Evolutionary conservation across 1,284 basidiomycete species (phyloP).

Genomic region (Meira nashicola): DNA sequence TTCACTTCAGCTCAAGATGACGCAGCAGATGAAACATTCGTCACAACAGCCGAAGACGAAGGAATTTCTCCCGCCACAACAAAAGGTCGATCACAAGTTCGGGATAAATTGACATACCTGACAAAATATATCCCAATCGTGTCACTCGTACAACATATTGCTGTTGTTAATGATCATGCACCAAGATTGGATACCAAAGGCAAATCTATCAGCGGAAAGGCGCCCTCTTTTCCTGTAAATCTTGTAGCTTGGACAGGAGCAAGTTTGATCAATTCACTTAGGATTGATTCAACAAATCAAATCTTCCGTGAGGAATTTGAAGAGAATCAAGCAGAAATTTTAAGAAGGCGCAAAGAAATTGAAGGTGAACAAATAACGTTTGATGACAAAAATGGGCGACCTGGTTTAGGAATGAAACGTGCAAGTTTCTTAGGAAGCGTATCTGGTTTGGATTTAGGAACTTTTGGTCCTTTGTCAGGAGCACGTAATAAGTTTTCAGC

Average conservation of each 20-base stretch:
- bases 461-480: conserved; percentile 5
- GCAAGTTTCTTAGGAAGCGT: conserved; percentile 7
- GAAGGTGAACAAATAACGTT: not conserved
- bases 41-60: too few relatives aligned
- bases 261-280: not conserved
- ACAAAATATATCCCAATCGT: not conserved
- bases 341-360: too few relatives aligned
- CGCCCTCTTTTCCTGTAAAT: conserved; percentile 5
- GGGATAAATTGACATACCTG: not conserved
- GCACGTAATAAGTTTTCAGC: not conserved
- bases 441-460: conserved; percentile 3
- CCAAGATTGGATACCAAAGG: conserved; percentile 3
- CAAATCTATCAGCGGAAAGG: not conserved
- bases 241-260: conserved; percentile 6
- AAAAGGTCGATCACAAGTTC: too few relatives aligned
- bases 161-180: conserved; percentile 15
- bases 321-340: not conserved
- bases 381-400: not conserved
- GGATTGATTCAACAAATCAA: not conserved
- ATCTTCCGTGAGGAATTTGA: not conserved
- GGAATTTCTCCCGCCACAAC: too few relatives aligned
- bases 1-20: not conserved
- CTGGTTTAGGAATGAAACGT: not conserved
- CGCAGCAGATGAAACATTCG: not conserved
- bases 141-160: not conserved